phyloP scores from a whole-genome alignment of 164 flowering plant species.

The Magnolia sinica region DNA sequence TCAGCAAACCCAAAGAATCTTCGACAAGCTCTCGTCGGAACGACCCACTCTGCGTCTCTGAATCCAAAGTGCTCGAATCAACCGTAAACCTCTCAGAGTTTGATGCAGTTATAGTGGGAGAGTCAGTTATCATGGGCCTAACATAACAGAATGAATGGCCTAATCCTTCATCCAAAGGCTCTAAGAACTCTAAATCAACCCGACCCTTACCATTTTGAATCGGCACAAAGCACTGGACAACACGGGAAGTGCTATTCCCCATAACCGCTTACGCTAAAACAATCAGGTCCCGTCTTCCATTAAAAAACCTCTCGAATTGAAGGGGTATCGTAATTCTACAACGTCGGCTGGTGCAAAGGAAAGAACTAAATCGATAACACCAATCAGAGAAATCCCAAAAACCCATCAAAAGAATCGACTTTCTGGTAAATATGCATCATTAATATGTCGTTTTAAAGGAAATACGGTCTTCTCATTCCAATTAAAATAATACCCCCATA shows the following conservation, averaged over 20 bases:
- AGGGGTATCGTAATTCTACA: conserved; percentile 20
- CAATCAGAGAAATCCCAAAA: conserved; percentile 10
- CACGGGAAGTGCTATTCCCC: conserved; percentile 38
- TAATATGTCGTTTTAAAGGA: conserved; percentile 1
- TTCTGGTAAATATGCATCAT: conserved; percentile 19
- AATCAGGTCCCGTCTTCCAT: not conserved
- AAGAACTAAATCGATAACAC: conserved; percentile 9
- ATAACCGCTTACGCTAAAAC: conserved; percentile 15
- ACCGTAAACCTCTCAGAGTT: conserved; percentile 63
- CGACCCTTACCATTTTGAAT: conserved; percentile 23
- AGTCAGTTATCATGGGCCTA: conserved; percentile 48
- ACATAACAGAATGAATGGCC: conserved; percentile 73
- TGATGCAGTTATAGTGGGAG: conserved; percentile 51
- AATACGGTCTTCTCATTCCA: not conserved
- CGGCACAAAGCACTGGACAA: conserved; percentile 33
- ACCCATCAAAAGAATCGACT: conserved; percentile 20
- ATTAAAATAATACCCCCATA: not conserved
- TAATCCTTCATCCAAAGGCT: conserved; percentile 64
- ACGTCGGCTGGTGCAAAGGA: conserved; percentile 19
- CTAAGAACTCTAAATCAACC: conserved; percentile 35
- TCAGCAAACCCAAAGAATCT: conserved; percentile 28
- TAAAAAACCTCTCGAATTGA: conserved; percentile 9
- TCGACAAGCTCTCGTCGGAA: conserved; percentile 48
- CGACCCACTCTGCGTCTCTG: conserved; percentile 55
- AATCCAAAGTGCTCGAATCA: conserved; percentile 59